phyloP scores from a whole-genome alignment of 352 stramenopile species.

The Aphanomyces euteiches region DNA sequence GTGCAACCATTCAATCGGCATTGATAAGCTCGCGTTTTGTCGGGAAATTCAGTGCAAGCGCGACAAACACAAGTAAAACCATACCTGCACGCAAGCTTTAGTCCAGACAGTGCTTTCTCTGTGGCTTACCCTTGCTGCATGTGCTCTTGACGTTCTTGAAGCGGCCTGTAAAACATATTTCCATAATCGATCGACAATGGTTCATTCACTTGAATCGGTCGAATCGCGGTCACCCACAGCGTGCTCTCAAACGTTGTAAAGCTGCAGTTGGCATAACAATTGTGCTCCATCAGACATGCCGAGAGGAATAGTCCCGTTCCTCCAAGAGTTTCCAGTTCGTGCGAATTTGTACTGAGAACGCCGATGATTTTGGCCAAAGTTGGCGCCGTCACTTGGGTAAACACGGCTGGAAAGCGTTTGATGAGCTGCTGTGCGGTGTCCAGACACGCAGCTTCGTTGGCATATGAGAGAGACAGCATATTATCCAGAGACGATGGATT shows the following conservation, averaged over 20 bases:
- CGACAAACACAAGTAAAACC: conserved; percentile 64
- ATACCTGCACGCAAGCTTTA: conserved; percentile 1
- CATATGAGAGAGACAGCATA: conserved; percentile 47
- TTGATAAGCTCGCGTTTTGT: conserved; percentile 52
- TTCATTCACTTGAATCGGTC: conserved; percentile 51
- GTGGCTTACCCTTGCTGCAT: conserved; percentile 43
- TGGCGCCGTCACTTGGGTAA: conserved; percentile 33
- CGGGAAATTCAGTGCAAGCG: conserved; percentile 47
- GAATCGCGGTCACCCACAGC: conserved; percentile 74
- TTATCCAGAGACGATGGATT: conserved; percentile 35
- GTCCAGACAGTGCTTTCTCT: neutral
- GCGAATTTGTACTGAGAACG: conserved; percentile 75
- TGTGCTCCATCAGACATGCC: conserved; percentile 76
- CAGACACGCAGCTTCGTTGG: conserved; percentile 43
- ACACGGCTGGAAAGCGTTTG: conserved; percentile 47
- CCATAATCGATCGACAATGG: conserved; percentile 78
- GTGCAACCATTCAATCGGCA: conserved; percentile 33
- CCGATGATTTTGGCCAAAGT: conserved; percentile 65
- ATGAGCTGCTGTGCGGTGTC: conserved; percentile 45
- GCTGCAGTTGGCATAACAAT: conserved; percentile 63
- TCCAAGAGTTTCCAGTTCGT: conserved; percentile 69
- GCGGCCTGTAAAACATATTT: conserved; percentile 79
- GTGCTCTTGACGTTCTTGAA: conserved; percentile 51
- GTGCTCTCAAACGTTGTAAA: conserved; percentile 67
- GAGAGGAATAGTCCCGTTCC: conserved; percentile 71